These are phyloP conservation scores for Mycena latifolia DNA, from an alignment of 768 basidiomycete species.

Conservation along the genomic window DNA sequence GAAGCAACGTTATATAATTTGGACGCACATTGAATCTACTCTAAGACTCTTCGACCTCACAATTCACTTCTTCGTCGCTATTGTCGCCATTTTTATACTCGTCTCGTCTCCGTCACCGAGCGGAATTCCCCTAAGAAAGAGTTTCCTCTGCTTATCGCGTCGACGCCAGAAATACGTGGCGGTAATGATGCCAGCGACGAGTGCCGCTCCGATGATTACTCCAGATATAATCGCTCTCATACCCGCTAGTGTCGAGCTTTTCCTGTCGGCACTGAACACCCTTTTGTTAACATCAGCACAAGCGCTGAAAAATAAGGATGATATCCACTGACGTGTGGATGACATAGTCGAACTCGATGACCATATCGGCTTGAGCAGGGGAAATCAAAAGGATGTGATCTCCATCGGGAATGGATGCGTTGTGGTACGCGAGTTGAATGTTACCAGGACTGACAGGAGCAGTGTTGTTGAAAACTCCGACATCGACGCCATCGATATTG, in stretches of 20 bases:
- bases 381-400: slow-evolving; percentile 13
- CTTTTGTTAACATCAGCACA: no score
- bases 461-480: neutral
- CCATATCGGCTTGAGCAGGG: neutral
- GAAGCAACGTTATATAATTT: no score
- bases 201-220: neutral
- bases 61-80: neutral
- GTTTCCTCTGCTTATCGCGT: neutral
- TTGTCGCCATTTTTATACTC: slow-evolving; percentile 4
- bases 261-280: neutral
- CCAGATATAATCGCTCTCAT: slow-evolving; percentile 7
- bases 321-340: slow-evolving; percentile 9
- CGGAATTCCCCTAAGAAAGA: slow-evolving; percentile 2
- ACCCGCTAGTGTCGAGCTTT: neutral
- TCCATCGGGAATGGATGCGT: slow-evolving; percentile 9
- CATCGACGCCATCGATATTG: slow-evolving; percentile 13
- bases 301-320: neutral
- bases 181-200: neutral
- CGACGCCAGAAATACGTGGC: neutral
- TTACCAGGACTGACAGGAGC: neutral
- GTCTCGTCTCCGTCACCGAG: slow-evolving; percentile 12
- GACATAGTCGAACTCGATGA: slow-evolving; percentile 22
- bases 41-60: no score
- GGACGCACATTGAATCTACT: no score
- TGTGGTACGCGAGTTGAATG: slow-evolving; percentile 20